A percentile compares a stretch with the other conserved stretches of the same genome.
Evolutionary conservation across 2,329 filamentous ascomycete genomes (phyloP).

Genomic region (Neonectria magnoliae): DNA sequence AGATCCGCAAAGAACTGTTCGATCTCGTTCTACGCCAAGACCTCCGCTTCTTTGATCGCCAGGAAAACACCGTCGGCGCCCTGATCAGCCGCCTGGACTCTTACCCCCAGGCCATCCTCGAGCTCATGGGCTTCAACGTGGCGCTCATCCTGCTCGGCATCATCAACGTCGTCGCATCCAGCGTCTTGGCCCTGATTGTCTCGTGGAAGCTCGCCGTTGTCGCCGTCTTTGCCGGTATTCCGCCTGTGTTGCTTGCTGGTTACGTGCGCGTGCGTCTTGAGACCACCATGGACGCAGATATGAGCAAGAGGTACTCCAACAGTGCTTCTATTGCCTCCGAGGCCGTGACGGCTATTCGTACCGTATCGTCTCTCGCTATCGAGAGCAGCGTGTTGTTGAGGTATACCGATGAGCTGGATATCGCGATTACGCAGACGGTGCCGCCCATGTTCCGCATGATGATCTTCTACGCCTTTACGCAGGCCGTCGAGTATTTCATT

Average conservation of each 20-base stretch:
- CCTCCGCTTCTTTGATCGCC: conserved; percentile 52
- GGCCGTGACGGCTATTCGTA: conserved; percentile 49
- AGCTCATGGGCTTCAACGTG: conserved; percentile 53
- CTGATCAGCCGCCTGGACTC: conserved; percentile 47
- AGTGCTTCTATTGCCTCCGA: conserved; percentile 55
- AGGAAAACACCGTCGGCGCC: conserved; percentile 50
- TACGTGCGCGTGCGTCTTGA: conserved; percentile 51
- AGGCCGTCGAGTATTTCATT: conserved; percentile 48
- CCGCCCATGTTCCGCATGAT: conserved; percentile 44
- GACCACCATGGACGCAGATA: conserved; percentile 47
- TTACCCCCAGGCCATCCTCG: conserved; percentile 49
- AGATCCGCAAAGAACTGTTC: conserved; percentile 46
- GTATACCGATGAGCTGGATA: conserved; percentile 44
- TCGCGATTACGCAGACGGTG: conserved; percentile 35
- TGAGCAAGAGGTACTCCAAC: conserved; percentile 44
- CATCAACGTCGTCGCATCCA: conserved; percentile 49
- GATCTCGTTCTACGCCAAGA: conserved; percentile 48
- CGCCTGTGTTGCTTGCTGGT: conserved; percentile 46
- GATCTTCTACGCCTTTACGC: conserved; percentile 48
- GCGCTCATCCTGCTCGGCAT: conserved; percentile 48
- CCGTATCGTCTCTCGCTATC: conserved; percentile 53
- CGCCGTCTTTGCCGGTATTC: conserved; percentile 52
- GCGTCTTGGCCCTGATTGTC: conserved; percentile 53
- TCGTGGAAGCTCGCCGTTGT: conserved; percentile 60
- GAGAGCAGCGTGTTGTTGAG: conserved; percentile 44